phyloP scores from a whole-genome alignment of 1,139 yeast genomes.

The Yamadazyma buinensis region DNA sequence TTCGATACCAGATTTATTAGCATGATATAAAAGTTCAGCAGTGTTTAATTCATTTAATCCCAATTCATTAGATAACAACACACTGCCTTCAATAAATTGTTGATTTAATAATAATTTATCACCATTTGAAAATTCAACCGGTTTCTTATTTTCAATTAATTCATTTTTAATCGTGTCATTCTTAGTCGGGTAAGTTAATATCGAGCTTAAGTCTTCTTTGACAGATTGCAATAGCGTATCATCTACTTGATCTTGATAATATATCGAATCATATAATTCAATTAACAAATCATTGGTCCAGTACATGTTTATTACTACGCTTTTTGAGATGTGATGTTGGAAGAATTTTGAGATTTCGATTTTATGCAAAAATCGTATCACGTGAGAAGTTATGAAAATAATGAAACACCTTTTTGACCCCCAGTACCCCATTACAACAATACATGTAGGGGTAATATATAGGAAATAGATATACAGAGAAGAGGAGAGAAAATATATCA shows the following conservation, averaged over 20 bases:
- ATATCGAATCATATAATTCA: constrained; percentile 36
- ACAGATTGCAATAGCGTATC: constrained; percentile 22
- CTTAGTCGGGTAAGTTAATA: constrained; percentile 50
- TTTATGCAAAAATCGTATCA: neutral
- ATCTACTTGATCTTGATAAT: constrained; percentile 25
- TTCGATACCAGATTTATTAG: constrained; percentile 38
- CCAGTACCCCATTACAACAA: too few species aligned
- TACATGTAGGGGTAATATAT: too few species aligned
- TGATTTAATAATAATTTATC: constrained; percentile 73
- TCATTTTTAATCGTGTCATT: constrained; percentile 51
- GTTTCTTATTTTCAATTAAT: constrained; percentile 47
- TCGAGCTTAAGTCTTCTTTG: constrained; percentile 44
- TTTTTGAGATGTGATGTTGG: too few species aligned
- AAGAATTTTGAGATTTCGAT: constrained; percentile 1
- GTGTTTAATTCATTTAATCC: constrained; percentile 34
- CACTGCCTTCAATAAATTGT: constrained; percentile 47
- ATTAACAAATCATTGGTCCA: constrained; percentile 36
- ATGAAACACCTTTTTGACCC: too few species aligned
- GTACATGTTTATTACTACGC: constrained; percentile 9
- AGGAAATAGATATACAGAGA: too few species aligned
- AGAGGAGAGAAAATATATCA: too few species aligned
- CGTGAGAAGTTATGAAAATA: too few species aligned
- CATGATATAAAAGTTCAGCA: constrained; percentile 36
- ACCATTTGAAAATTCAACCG: constrained; percentile 44
- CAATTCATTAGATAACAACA: constrained; percentile 49